Percentiles rank a stretch among this genome's conserved stretches.
phyloP scores from a whole-genome alignment of 176 grass and related monocot genomes.

The bread wheat (Triticum aestivum) region DNA sequence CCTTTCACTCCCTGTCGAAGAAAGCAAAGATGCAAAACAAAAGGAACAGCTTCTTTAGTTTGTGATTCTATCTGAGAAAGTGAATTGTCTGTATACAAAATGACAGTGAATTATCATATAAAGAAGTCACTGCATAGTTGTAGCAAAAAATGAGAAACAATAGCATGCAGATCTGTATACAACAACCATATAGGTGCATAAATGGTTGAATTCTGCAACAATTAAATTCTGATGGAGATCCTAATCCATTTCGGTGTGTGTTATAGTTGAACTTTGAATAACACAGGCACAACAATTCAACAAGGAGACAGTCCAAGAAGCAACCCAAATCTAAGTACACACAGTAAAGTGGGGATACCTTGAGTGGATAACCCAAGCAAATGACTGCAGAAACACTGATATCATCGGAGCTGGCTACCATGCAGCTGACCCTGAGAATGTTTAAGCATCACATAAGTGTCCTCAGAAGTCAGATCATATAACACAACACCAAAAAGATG shows the following conservation, averaged over 20 bases:
- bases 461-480: not conserved
- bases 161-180: not conserved
- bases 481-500: not conserved
- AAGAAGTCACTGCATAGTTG: not conserved
- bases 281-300: not conserved
- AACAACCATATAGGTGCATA: not conserved
- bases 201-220: not conserved
- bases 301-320: not conserved
- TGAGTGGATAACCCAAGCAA: conserved; percentile 93
- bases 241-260: not conserved
- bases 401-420: conserved; percentile 59
- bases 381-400: conserved; percentile 56
- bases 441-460: not conserved
- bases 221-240: not conserved
- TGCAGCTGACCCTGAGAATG: conserved; percentile 77
- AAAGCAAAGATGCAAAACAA: conserved; percentile 4
- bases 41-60: not conserved
- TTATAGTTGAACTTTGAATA: not conserved
- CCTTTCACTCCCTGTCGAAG: conserved; percentile 72
- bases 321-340: not conserved
- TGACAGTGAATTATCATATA: not conserved
- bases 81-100: not conserved
- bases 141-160: not conserved
- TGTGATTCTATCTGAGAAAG: not conserved
- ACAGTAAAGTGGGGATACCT: conserved; percentile 43